Conservation (phyloP, 768 basidiomycete species). For the Suillus subluteus region DNA sequence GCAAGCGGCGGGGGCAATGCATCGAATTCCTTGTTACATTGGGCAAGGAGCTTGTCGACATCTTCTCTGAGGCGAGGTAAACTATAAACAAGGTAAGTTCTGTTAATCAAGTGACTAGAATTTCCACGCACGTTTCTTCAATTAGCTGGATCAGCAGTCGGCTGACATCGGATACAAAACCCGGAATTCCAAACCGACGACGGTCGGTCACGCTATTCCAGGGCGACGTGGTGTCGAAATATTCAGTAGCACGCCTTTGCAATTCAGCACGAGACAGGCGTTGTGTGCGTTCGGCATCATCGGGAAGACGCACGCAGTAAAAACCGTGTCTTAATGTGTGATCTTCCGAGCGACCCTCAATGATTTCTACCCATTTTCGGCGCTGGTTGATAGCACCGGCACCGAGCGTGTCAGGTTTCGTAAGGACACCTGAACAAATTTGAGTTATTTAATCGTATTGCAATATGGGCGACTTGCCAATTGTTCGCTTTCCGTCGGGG, state of each 20-base stretch:
- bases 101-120: neutral
- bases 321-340: slow-evolving; percentile 46
- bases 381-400: slow-evolving; percentile 38
- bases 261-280: slow-evolving; percentile 35
- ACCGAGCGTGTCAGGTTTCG: slow-evolving; percentile 55
- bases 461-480: slow-evolving; percentile 39
- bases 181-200: slow-evolving; percentile 40
- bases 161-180: slow-evolving; percentile 40
- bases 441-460: neutral
- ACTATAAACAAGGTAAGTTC: slow-evolving; percentile 17
- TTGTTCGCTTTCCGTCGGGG: slow-evolving; percentile 50
- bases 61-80: slow-evolving; percentile 36
- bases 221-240: slow-evolving; percentile 38
- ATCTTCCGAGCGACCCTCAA: slow-evolving; percentile 37
- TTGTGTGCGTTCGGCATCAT: slow-evolving; percentile 37
- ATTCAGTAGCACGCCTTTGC: slow-evolving; percentile 38
- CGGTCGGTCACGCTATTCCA: slow-evolving; percentile 36
- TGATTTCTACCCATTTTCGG: slow-evolving; percentile 45
- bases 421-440: slow-evolving; percentile 49
- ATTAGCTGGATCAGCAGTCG: slow-evolving; percentile 41
- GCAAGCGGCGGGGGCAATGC: slow-evolving; percentile 34
- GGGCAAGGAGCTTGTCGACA: slow-evolving; percentile 26
- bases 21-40: slow-evolving; percentile 29
- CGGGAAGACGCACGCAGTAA: slow-evolving; percentile 47
- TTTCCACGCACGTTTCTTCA: slow-evolving; percentile 25